A percentile compares a stretch with the other conserved stretches of the same genome.
Evolutionary conservation across 441 rosid species (phyloP).

Genomic region (Adansonia madagascariensis): DNA sequence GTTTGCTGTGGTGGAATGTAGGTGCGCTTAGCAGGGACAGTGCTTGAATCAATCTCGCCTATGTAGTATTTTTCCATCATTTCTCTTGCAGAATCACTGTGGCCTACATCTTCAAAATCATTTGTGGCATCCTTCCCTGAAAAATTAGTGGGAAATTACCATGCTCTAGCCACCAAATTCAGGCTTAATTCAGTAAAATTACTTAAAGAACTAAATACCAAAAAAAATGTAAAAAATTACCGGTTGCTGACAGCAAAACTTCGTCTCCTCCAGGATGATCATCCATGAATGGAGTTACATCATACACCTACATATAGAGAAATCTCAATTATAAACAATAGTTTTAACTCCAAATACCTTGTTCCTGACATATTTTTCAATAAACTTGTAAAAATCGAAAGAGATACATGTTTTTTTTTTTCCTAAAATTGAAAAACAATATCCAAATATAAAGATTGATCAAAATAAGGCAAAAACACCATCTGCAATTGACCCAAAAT

Average conservation of each 20-base stretch:
- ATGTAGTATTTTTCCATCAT: conserved; percentile 73
- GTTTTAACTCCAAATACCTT: conserved; percentile 4
- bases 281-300: conserved; percentile 88
- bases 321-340: conserved; percentile 13
- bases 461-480: background rate
- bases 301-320: conserved; percentile 61
- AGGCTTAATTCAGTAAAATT: background rate
- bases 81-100: conserved; percentile 87
- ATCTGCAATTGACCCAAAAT: background rate
- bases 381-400: background rate
- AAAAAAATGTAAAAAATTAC: conserved; percentile 31
- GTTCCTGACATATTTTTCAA: background rate
- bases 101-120: conserved; percentile 93
- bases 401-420: background rate
- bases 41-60: conserved; percentile 69
- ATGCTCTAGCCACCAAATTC: conserved; percentile 3
- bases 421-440: background rate
- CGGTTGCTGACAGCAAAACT: conserved; percentile 79
- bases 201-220: background rate
- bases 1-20: conserved; percentile 55
- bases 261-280: conserved; percentile 99
- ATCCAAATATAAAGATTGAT: background rate
- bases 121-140: conserved; percentile 85
- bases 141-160: background rate
- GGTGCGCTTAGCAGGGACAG: conserved; percentile 53